phyloP scores from a whole-genome alignment of 345 rosid genomes.

The Linum lewisii region DNA sequence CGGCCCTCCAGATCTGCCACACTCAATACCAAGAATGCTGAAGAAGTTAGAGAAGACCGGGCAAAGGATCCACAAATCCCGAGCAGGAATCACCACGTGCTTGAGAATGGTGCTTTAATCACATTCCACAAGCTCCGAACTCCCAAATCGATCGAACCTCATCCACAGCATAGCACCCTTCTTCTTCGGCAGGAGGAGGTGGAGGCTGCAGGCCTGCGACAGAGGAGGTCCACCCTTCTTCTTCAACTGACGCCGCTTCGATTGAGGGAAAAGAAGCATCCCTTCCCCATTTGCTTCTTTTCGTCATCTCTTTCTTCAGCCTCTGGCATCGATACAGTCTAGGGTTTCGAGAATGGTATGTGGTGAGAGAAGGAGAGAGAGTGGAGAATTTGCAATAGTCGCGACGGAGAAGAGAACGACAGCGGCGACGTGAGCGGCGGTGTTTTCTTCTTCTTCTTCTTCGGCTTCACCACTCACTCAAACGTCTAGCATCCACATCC shows the following conservation, averaged over 20 bases:
- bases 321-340: background rate
- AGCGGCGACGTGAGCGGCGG: background rate
- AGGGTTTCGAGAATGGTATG: background rate
- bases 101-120: constrained; percentile 69
- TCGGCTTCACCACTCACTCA: too few species aligned
- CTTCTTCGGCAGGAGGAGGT: constrained; percentile 46
- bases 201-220: background rate
- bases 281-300: background rate
- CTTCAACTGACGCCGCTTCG: constrained; percentile 2
- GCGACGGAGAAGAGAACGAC: background rate
- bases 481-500: too few species aligned
- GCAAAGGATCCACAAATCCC: constrained; percentile 91
- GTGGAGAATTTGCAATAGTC: background rate
- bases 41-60: constrained; percentile 88
- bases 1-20: too few species aligned
- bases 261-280: background rate
- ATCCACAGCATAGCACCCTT: constrained; percentile 71
- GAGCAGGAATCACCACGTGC: constrained; percentile 66
- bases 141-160: constrained; percentile 74
- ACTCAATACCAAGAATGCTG: constrained; percentile 75
- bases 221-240: background rate
- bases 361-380: background rate
- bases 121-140: constrained; percentile 69
- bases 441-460: background rate
- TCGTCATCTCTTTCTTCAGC: background rate